Percentiles rank a stretch among this genome's conserved stretches.
phyloP scores from a whole-genome alignment of 2,329 filamentous ascomycete genomes.

The Colletotrichum abscissum region DNA sequence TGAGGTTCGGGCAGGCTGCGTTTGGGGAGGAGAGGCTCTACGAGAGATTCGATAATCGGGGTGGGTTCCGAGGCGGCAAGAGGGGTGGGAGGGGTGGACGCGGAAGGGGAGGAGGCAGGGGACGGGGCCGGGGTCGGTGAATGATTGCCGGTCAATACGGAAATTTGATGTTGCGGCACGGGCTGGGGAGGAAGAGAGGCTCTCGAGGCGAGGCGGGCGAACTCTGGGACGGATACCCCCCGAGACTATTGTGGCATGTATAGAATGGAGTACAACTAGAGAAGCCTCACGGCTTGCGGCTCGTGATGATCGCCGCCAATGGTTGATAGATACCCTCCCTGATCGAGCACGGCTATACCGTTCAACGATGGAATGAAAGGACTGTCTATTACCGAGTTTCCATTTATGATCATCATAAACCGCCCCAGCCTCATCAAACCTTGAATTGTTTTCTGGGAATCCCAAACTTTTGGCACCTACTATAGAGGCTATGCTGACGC shows the following conservation, averaged over 20 bases:
- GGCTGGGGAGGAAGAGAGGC: conserved; percentile 25
- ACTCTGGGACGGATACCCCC: not conserved
- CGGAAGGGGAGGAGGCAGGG: conserved; percentile 52
- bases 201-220: not conserved
- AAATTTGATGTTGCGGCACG: conserved; percentile 39
- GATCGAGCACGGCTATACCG: not conserved
- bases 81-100: conserved; percentile 55
- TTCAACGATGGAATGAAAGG: not conserved
- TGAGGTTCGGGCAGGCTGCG: conserved; percentile 81
- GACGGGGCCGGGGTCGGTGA: conserved; percentile 43
- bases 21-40: conserved; percentile 83
- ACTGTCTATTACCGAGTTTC: not conserved
- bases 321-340: not conserved
- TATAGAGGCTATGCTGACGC: not conserved
- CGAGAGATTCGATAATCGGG: conserved; percentile 61
- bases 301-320: not conserved
- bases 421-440: not conserved
- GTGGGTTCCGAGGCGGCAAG: conserved; percentile 50
- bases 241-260: not conserved
- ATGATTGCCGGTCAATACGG: conserved; percentile 18
- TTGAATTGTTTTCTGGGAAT: not conserved
- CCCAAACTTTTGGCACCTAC: not conserved
- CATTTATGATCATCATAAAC: not conserved
- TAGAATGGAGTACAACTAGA: not conserved
- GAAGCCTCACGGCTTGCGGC: not conserved